Conservation (phyloP, 306 rosid species). For the Cicer arietinum region DNA sequence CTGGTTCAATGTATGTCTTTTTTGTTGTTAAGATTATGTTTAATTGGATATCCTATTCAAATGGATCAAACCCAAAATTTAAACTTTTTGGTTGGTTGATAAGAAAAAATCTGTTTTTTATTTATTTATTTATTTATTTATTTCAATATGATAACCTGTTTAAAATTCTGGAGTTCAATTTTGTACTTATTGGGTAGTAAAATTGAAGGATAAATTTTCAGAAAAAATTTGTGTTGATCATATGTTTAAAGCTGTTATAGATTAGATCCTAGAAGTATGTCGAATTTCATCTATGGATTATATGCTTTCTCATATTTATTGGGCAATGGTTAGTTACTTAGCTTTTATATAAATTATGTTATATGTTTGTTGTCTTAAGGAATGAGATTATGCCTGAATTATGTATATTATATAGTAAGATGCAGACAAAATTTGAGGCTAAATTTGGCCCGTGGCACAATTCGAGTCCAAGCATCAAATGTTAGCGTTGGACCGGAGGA, state of each 20-base stretch:
- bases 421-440: constrained; percentile 56
- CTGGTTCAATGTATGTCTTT: not conserved
- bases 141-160: not conserved
- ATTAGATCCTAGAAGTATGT: constrained; percentile 24
- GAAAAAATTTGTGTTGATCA: constrained; percentile 14
- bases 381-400: constrained; percentile 52
- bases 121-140: not conserved
- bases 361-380: constrained; percentile 14
- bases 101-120: not conserved
- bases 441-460: constrained; percentile 44
- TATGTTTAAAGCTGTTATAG: constrained; percentile 26
- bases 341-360: constrained; percentile 3
- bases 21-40: constrained; percentile 15
- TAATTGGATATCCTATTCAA: constrained; percentile 27
- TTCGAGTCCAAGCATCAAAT: constrained; percentile 79
- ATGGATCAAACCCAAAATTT: not conserved
- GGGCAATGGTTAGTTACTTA: not conserved
- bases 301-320: constrained; percentile 15
- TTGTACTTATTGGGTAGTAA: constrained; percentile 1
- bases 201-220: not conserved
- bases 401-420: constrained; percentile 69
- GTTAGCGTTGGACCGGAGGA: constrained; percentile 73
- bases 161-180: constrained; percentile 21
- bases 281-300: not conserved
- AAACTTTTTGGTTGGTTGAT: constrained; percentile 1